Conservation (phyloP, 257 asterid species). For the Coffea canephora region DNA sequence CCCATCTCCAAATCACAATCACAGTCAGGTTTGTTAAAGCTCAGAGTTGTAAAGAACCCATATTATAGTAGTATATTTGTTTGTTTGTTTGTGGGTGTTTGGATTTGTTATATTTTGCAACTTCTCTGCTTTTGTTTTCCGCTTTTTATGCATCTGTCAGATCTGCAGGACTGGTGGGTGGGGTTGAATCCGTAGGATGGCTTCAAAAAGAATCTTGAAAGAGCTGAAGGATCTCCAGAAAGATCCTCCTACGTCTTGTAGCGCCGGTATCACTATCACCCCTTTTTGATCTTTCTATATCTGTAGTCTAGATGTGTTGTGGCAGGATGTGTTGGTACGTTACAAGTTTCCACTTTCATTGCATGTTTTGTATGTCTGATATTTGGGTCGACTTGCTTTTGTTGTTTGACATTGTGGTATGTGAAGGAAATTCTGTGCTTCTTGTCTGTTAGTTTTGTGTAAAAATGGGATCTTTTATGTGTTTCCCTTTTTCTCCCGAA, state of each 20-base stretch:
- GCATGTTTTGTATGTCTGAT: neutral
- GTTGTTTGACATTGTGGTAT: neutral
- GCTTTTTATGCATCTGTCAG: neutral
- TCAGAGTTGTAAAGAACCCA: no score
- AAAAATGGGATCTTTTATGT: neutral
- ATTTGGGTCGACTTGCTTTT: neutral
- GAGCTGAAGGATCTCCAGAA: conserved; percentile 74
- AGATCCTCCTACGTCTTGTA: conserved; percentile 77
- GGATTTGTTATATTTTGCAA: neutral
- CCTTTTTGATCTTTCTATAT: neutral
- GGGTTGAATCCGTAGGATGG: conserved; percentile 38
- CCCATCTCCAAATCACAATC: conserved; percentile 9
- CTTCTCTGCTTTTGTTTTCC: neutral
- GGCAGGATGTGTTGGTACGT: neutral
- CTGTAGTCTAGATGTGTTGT: neutral
- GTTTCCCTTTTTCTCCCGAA: neutral
- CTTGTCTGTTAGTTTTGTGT: neutral
- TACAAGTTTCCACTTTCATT: neutral
- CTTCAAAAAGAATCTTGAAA: conserved; percentile 75
- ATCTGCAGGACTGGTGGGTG: conserved; percentile 29
- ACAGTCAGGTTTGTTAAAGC: conserved; percentile 7
- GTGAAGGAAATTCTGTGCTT: neutral
- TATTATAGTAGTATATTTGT: neutral
- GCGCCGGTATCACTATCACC: conserved; percentile 42
- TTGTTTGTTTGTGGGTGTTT: neutral